Evolutionary conservation across 805 yeast species (phyloP), one percentile per base, ranked within the genome.

Genomic region (Myxozyma sirexii): DNA sequence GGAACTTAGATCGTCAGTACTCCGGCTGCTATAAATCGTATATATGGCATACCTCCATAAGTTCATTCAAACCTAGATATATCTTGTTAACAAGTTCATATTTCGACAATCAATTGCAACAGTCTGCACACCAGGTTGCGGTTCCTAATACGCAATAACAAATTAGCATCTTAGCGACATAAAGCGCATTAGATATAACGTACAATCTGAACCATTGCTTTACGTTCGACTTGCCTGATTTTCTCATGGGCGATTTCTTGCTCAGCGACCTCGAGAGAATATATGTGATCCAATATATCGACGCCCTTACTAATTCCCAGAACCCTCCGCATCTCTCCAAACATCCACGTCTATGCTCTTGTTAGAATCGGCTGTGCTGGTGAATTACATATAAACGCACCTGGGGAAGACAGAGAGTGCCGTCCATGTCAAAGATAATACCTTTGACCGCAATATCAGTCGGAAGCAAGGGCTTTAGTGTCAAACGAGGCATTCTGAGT

Each of bases 381-480:
- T 24, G 17, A 23, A 19, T 10, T n/a, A 35, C 10, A 17, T 2
- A 12, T 41, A 15, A 10, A 13, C 46, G 26, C 41, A 60, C 65
- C 68, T 85, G 90, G 0, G 90, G 90, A 13, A 81, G 73, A 64
- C 88, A 84, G 56, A 87, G 69, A 0, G 93, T 87, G 4, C 92
- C 92, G 69, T 87, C 93, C 93, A 87, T 87, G 67, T 87, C 93
- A 69, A 87, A 87, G 0, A 87, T 76, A 5, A 87, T 69, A 0
- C 89, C 89, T 45, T 74, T 76, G 44, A 84, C 70, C 29, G 64
- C 64, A 5, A 62, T 48, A 39, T 62, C 66, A 17, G 52, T 47
- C 23, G 61, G 56, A 21, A 37, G 24, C 12, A 42, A 12, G 27
- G 66, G 66, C 15, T 37, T 42, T 26, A 62, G 31, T 55, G 46